Evolutionary conservation across 257 asterid species (phyloP), one percentile per base, ranked within the genome.

Genomic region (Nemophila menziesii): DNA sequence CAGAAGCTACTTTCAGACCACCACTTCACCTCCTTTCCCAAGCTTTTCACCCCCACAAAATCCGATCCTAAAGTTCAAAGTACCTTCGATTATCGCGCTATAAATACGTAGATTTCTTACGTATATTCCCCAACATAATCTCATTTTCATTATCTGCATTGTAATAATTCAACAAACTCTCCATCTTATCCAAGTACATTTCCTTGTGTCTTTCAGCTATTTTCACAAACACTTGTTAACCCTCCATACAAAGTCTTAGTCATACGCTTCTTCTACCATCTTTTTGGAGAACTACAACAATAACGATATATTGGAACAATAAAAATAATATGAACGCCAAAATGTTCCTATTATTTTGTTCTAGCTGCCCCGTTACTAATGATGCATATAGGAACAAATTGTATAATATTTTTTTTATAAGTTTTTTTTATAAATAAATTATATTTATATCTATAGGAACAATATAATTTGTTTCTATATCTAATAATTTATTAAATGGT

Each of bases 91-190:
- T 89, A 51, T 89, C 96, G 2, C 77, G 58, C 60, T 66, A 78
- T 75, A 89, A 47, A 57, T 89, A 89, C 1, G 52, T 16, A 3
- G 79, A 76, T 51, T 73, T 84, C 41, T 66, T 66, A 14, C 61
- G 67, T 38, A 89, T 33, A 23, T 89, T 80, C 18, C 96, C 98
- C 0, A 94, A 78, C 52, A 84, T 67, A 41, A 89, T 72, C 78
- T 89, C 98, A 6, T 70, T 86, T 57, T 84, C 98, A n/a, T 54
- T 70, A 57, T 53, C 71, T 9, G 86, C 93, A 24, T 65, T 94
- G 41, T 89, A 89, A 39, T 74, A 84, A 2, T 51, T 69, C 52
- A 80, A 46, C 49, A 89, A 68, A 12, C 65, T 18, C 11, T 23
- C 54, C 66, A 84, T 72, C 44, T 44, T 67, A 19, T 78, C 98